Percentiles rank a stretch among this genome's conserved stretches.
Evolutionary conservation across 768 basidiomycete genomes (phyloP).

Genomic region (Cystofilobasidium capitatum): DNA sequence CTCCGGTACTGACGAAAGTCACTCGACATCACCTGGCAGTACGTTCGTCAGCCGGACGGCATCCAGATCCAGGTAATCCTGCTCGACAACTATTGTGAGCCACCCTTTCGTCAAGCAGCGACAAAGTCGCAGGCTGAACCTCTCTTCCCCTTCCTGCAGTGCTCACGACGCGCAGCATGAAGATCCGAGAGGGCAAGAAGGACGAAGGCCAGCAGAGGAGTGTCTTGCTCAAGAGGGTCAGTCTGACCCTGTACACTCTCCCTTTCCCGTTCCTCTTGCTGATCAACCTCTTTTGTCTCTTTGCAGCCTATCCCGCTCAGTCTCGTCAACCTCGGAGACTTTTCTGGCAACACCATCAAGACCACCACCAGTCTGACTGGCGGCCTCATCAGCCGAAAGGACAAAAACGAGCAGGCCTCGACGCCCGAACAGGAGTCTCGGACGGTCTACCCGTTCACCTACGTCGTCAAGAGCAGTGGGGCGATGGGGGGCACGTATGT

Average conservation of each 20-base stretch:
- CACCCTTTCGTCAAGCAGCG: neutral
- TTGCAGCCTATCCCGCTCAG: slow-evolving; percentile 83
- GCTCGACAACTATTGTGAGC: slow-evolving; percentile 87
- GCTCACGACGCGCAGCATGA: slow-evolving; percentile 21
- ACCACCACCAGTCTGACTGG: slow-evolving; percentile 2
- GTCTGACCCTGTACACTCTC: slow-evolving; percentile 31
- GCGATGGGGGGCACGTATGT: slow-evolving; percentile 66
- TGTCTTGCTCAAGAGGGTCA: slow-evolving; percentile 65
- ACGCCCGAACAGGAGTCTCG: slow-evolving; percentile 43
- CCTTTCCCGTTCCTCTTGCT: neutral
- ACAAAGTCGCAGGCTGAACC: neutral
- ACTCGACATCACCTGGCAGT: slow-evolving; percentile 65
- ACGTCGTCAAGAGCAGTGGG: slow-evolving; percentile 77
- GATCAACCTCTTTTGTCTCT: neutral
- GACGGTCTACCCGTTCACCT: slow-evolving; percentile 73
- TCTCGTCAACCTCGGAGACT: slow-evolving; percentile 71
- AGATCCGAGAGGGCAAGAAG: slow-evolving; percentile 54
- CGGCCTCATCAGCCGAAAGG: slow-evolving; percentile 21
- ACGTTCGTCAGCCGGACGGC: slow-evolving; percentile 74
- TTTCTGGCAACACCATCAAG: slow-evolving; percentile 51
- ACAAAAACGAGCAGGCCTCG: slow-evolving; percentile 5
- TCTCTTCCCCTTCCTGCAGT: neutral
- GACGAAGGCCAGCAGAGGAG: slow-evolving; percentile 67
- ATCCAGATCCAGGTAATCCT: slow-evolving; percentile 78
- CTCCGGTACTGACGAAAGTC: slow-evolving; percentile 50